phyloP scores from a whole-genome alignment of 2,329 filamentous ascomycete species.

The Fusarium sublunatum region DNA sequence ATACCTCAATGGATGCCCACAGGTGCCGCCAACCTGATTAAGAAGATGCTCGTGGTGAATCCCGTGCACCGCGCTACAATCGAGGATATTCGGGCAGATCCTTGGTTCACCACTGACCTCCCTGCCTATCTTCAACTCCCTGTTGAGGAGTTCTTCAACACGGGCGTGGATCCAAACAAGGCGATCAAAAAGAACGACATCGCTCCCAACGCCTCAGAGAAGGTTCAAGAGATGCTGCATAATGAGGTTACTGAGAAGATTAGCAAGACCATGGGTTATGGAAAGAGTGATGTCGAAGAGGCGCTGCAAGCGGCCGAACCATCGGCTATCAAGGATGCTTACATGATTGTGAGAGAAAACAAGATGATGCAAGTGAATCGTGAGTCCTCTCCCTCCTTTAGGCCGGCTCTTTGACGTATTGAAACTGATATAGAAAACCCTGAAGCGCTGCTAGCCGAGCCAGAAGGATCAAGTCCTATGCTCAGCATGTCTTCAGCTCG shows the following conservation, averaged over 20 bases:
- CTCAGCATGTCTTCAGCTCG: conserved; percentile 66
- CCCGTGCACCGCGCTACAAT: conserved; percentile 95
- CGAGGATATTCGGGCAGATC: conserved; percentile 89
- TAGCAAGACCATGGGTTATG: conserved; percentile 98
- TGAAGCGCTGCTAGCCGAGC: conserved; percentile 51
- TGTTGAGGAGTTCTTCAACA: conserved; percentile 91
- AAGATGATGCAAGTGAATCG: conserved; percentile 96
- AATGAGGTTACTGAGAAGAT: conserved; percentile 94
- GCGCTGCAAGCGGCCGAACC: conserved; percentile 91
- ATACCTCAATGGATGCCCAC: conserved; percentile 91
- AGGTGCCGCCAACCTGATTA: conserved; percentile 84
- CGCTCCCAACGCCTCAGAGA: conserved; percentile 79
- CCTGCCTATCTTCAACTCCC: conserved; percentile 88
- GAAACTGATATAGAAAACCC: conserved; percentile 49
- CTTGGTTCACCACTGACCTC: conserved; percentile 92
- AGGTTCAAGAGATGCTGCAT: conserved; percentile 89
- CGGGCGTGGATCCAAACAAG: conserved; percentile 92
- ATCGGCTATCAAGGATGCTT: conserved; percentile 98
- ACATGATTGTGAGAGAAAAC: conserved; percentile 97
- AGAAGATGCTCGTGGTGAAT: conserved; percentile 94
- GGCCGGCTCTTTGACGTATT: conserved; percentile 40
- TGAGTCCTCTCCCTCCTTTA: conserved; percentile 61
- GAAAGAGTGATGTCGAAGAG: conserved; percentile 93
- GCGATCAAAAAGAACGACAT: conserved; percentile 86
- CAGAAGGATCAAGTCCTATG: conserved; percentile 60